These are phyloP conservation scores for Populus alba DNA, from an alignment of 345 rosid genomes.

Conservation along the genomic window DNA sequence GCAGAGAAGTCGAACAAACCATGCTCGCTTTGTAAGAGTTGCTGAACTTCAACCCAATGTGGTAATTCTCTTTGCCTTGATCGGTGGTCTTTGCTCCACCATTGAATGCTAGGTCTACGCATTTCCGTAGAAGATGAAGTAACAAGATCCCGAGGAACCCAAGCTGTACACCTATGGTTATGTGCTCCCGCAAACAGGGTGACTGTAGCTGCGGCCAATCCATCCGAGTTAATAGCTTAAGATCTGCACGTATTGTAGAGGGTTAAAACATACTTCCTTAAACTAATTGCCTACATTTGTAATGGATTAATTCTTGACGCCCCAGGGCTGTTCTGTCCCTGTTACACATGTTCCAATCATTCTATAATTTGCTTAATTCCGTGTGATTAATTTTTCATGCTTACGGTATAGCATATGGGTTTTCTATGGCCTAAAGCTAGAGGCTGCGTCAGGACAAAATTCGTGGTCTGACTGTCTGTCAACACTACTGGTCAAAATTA, in stretches of 20 bases:
- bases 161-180: conserved; percentile 46
- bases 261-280: not conserved
- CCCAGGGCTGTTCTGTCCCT: no score
- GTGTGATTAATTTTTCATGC: no score
- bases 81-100: conserved; percentile 22
- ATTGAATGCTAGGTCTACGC: conserved; percentile 27
- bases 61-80: conserved; percentile 32
- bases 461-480: no score
- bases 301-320: no score
- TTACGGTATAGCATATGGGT: no score
- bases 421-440: no score
- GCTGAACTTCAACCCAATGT: conserved; percentile 30
- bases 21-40: conserved; percentile 41
- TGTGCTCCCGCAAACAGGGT: conserved; percentile 55
- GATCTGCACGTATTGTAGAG: conserved; percentile 29
- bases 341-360: no score
- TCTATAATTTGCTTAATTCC: no score
- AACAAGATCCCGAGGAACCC: conserved; percentile 49
- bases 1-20: conserved; percentile 40
- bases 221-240: conserved; percentile 22
- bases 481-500: no score
- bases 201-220: conserved; percentile 42
- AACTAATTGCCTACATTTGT: no score
- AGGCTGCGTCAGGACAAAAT: no score
- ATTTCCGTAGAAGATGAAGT: conserved; percentile 25